Evolutionary conservation across 2,329 filamentous ascomycete species (phyloP), one percentile per base, ranked within the genome.

Genomic region (Aspergillus novofumigatus): DNA sequence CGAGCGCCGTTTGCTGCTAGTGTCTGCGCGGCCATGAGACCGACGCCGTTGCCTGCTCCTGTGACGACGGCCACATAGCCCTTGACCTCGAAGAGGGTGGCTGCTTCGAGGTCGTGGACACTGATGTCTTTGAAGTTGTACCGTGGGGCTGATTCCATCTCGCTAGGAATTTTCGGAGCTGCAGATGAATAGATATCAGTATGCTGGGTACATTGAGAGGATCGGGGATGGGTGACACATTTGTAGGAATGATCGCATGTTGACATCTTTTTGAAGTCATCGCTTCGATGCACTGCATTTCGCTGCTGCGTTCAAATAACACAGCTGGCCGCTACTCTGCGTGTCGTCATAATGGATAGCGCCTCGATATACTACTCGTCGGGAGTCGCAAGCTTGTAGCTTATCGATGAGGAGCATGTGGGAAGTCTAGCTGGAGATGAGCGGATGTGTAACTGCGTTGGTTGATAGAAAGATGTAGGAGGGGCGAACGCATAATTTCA

Each of bases 1-100:
- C 72, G 74, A 21, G 75, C 76, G n/a, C 79, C 79, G 57, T 81
- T 81, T 26, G 75, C 73, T 2, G 74, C 76, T 17, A 81, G 68
- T 4, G 77, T 73, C 56, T 78, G 74, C 4, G 78, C 74, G 20
- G 78, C 78, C 69, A 81, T 79, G 61, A 79, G 70, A 10, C 78
- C 78, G 25, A 80, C 72, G 7, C 78, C 78, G 3, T 73, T 77
- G 11, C 78, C 77, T 32, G 77, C 78, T 28, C 76, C 77, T 11
- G 77, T 80, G 17, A 80, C 72, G 42, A 80, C 70, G 42, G 76
- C 73, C 25, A 65, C 63, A 44, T 68, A 62, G 44, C 64, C 61
- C 20, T 63, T 65, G 51, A 72, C 66, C 47, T 70, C 64, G 55
- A 72, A 72, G 48, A 72, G 64, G 11, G 64, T 67, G 25, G 58